phyloP scores from a whole-genome alignment of 106 monocot genomes.

The Allium fistulosum region DNA sequence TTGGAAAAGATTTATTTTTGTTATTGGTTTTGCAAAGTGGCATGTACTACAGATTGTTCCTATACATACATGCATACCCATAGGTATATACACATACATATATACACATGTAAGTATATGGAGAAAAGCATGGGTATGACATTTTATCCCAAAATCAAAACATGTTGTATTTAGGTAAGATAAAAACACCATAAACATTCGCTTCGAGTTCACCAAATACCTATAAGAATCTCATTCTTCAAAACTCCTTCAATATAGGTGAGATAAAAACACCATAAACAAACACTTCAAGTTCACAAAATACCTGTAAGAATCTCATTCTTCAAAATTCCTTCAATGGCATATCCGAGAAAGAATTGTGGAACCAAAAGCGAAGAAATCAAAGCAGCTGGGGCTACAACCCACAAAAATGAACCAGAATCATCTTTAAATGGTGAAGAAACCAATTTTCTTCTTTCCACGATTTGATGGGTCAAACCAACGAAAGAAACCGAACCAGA shows the following conservation, averaged over 20 bases:
- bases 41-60: not conserved
- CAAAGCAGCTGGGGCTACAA: conserved; percentile 43
- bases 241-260: too few species aligned
- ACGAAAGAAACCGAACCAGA: conserved; percentile 51
- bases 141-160: too few species aligned
- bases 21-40: too few species aligned
- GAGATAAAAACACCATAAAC: too few species aligned
- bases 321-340: conserved; percentile 27
- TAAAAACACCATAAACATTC: too few species aligned
- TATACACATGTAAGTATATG: not conserved
- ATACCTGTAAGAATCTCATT: conserved; percentile 53
- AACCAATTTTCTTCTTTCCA: conserved; percentile 38
- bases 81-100: not conserved
- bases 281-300: not conserved
- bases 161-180: too few species aligned
- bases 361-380: conserved; percentile 55
- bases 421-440: conserved; percentile 49
- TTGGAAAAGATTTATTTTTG: too few species aligned
- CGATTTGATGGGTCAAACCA: conserved; percentile 32
- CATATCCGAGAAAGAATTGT: conserved; percentile 37
- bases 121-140: not conserved
- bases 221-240: too few species aligned
- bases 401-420: conserved; percentile 45
- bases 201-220: too few species aligned
- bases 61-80: not conserved